These are phyloP conservation scores for Coprinellus micaceus DNA, from an alignment of 768 basidiomycete species.

Conservation along the genomic window DNA sequence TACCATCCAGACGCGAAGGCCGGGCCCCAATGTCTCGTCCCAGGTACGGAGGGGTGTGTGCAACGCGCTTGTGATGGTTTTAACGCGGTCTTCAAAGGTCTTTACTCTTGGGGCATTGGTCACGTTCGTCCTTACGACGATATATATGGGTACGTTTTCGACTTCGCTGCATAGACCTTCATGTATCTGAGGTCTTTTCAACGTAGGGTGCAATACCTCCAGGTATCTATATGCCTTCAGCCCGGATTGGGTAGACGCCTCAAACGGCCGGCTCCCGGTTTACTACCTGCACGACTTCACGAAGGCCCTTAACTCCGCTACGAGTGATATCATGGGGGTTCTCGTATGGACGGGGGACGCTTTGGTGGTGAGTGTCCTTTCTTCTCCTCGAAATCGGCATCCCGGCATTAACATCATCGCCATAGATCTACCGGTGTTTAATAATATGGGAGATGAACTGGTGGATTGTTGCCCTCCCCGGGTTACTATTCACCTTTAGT, in stretches of 20 bases:
- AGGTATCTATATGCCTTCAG: no score
- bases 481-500: background rate
- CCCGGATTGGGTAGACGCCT: no score
- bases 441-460: slow-evolving; percentile 4
- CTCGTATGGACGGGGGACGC: background rate
- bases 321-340: background rate
- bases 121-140: slow-evolving; percentile 1
- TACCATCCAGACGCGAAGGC: background rate
- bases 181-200: background rate
- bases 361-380: background rate
- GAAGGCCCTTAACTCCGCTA: background rate
- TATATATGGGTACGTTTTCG: background rate
- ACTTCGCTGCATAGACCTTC: background rate
- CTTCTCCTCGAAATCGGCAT: background rate
- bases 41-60: background rate
- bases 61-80: background rate
- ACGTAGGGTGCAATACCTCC: slow-evolving; percentile 2
- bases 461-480: background rate
- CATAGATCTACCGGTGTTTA: slow-evolving; percentile 6
- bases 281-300: background rate
- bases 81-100: background rate
- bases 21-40: background rate
- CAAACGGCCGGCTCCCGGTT: background rate
- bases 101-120: background rate
- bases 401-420: background rate